Base-by-base conservation (phyloP, 257 asterid genomes). In the Lycium ferocissimum region DNA sequence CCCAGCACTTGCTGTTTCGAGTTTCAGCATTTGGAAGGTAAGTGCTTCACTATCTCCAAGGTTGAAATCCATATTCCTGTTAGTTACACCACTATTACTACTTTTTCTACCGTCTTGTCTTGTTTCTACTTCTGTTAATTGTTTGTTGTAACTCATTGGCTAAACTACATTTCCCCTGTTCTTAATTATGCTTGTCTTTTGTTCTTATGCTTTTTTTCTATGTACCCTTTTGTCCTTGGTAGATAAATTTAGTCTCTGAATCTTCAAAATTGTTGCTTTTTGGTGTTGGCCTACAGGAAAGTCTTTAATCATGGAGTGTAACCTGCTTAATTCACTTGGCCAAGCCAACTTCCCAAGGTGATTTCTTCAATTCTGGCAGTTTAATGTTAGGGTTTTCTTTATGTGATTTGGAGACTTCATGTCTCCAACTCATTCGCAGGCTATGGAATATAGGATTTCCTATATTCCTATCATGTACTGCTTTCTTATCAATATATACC, bases 291-390 rank as follows among this genome's bases (percentile, higher is more conserved):
- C 61, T 86, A 86, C 43, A 87, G 88, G 87, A 79, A 26, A 61
- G 78, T 33, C 84, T 66, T 84, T 17, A 38, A 73, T 10, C 83
- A 93, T 93, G 98, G 92, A 88, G 58, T 93, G 93, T 83, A 88
- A 83, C 79, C 65, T 87, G 59, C 26, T 88, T 43, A 86, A 83
- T 83, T 82, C 87, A 9, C 86, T 89, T 12, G 61, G 84, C 47
- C 91, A 85, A 54, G 87, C 90, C 54, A 83, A 85, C 80, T 89
- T 89, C 45, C 43, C 86, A 33, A 86, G 93, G 97, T 93, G 83
- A 89, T 45, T 71, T 84, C 83, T 85, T 57, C 49, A 61, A 49
- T 1, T 14, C 10, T 63, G 3, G 71, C 9, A 10, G 20, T 37
- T 67, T 14, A 20, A 43, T 76, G 47, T 18, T n/a, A 7, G 45